Evolutionary conservation across 768 basidiomycete genomes (phyloP).

Genomic region (Leccinellum luteum): DNA sequence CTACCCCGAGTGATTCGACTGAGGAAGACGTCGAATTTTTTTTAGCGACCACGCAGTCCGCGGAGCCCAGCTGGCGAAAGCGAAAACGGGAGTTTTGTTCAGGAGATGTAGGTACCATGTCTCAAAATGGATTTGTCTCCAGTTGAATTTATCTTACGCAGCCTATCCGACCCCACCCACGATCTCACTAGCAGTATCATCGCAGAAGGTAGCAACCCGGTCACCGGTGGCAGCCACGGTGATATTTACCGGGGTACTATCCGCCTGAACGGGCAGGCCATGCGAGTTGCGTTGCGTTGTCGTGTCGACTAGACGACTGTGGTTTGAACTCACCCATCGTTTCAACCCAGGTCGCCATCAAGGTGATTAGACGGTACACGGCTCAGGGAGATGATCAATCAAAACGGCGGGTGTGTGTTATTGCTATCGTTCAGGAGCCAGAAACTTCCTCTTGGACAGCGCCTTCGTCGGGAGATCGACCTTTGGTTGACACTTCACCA

Average conservation of each 20-base stretch:
- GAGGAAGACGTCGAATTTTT: not conserved
- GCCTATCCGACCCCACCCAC: conserved; percentile 8
- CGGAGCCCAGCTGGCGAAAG: not conserved
- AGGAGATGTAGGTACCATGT: conserved; percentile 9
- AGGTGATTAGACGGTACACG: conserved; percentile 24
- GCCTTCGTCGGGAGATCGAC: conserved; percentile 28
- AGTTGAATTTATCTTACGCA: conserved; percentile 1
- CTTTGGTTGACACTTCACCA: conserved; percentile 32
- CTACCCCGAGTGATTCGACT: not conserved
- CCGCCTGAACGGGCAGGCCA: conserved; percentile 8
- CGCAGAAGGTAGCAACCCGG: conserved; percentile 9
- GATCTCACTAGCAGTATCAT: conserved; percentile 16
- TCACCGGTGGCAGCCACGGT: conserved; percentile 19
- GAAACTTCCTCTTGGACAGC: conserved; percentile 5
- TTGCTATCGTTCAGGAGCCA: not conserved
- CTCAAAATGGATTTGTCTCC: not conserved
- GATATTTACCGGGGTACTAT: conserved; percentile 21
- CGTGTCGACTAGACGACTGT: conserved; percentile 10
- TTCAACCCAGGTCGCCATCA: conserved; percentile 9
- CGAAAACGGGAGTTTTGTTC: conserved; percentile 4
- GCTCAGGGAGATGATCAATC: conserved; percentile 12
- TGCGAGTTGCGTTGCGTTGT: conserved; percentile 8
- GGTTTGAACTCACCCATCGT: not conserved
- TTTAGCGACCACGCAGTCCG: conserved; percentile 6
- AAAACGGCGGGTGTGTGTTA: conserved; percentile 13